Base-by-base conservation (phyloP, 208 protist genomes). In the Trypanosoma rangeli region DNA sequence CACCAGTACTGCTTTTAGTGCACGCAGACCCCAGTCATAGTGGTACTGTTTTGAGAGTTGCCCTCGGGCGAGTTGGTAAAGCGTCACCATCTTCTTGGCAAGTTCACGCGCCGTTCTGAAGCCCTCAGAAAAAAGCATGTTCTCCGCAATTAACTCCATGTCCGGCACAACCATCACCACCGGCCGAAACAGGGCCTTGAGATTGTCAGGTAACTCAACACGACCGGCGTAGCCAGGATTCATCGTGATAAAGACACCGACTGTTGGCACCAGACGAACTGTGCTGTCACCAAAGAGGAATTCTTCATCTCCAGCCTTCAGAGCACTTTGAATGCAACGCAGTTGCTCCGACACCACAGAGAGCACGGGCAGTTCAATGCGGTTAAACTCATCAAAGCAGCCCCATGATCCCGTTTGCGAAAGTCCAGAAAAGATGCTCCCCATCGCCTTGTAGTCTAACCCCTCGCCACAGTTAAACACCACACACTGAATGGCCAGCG, bases 341-440 rank as follows among this genome's bases (percentile, higher is more conserved):
- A 99, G 89, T 82, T 99, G 98, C 74, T 97, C 92, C 18, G 98
- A 99, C 55, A 99, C 96, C 44, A 99, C 98, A 3, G 98, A 99
- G 22, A 99, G 90, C 59, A 99, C 98, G n/a, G 97, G 97, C 24
- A 98, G 84, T 61, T 99, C 97, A 74, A 99, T 99, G 46, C 99
- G 90, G 80, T 99, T 99, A 82, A 99, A 99, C 86, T 99, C 98
- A 83, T 99, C 99, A 81, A 99, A 99, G 88, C 98, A 99, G 58
- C 98, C 98, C 97, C 97, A 99, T 29, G 97, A 98, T 57, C 98
- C 98, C 8, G 87, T 83, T 83, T 99, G 98, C 31, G 92, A 94
- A 1, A 99, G 86, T 3, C 99, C 99, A 39, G 87, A 97, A 84
- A 99, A 99, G 75, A 99, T 99, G 55, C 89, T 93, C 26, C 93